phyloP scores from a whole-genome alignment of 768 basidiomycete species.

The Sistotremastrum suecicum region DNA sequence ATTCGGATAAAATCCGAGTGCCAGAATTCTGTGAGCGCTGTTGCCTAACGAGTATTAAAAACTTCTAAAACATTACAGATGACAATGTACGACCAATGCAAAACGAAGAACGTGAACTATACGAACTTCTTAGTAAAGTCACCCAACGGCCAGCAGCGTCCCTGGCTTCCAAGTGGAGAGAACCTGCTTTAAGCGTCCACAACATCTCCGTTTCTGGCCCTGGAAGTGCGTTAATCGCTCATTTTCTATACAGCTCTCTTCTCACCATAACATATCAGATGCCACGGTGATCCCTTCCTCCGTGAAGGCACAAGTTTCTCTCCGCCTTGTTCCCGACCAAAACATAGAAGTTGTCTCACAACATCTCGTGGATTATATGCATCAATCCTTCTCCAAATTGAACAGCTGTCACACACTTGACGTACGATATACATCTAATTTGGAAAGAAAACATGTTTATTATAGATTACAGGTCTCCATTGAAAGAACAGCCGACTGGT shows the following conservation, averaged over 20 bases:
- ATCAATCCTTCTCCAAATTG: slow-evolving; percentile 40
- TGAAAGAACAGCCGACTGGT: slow-evolving; percentile 86
- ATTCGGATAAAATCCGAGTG: slow-evolving; percentile 45
- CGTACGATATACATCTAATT: slow-evolving; percentile 21
- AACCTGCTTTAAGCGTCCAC: slow-evolving; percentile 84
- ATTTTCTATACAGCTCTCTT: not conserved
- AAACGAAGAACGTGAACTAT: slow-evolving; percentile 50
- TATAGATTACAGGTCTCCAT: slow-evolving; percentile 43
- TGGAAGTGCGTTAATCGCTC: slow-evolving; percentile 36
- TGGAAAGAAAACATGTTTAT: too few relatives aligned
- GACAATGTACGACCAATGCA: slow-evolving; percentile 62
- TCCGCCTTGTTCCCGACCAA: slow-evolving; percentile 94
- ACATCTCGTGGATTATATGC: slow-evolving; percentile 44
- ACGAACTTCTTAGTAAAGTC: slow-evolving; percentile 52
- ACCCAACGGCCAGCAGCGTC: slow-evolving; percentile 54
- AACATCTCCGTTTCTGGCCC: slow-evolving; percentile 74
- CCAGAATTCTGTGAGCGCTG: slow-evolving; percentile 66
- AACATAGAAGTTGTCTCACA: slow-evolving; percentile 54
- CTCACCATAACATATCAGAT: slow-evolving; percentile 27
- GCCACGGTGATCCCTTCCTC: slow-evolving; percentile 79
- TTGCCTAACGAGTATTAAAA: not conserved
- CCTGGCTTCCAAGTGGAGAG: slow-evolving; percentile 71
- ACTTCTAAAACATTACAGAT: slow-evolving; percentile 27
- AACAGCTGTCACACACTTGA: slow-evolving; percentile 58
- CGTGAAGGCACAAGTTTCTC: slow-evolving; percentile 73